A percentile compares a stretch with the other conserved stretches of the same genome.
These are phyloP conservation scores for Mortierella antarctica DNA, from an alignment of 192 early-diverging fungal genomes.

Conservation along the genomic window DNA sequence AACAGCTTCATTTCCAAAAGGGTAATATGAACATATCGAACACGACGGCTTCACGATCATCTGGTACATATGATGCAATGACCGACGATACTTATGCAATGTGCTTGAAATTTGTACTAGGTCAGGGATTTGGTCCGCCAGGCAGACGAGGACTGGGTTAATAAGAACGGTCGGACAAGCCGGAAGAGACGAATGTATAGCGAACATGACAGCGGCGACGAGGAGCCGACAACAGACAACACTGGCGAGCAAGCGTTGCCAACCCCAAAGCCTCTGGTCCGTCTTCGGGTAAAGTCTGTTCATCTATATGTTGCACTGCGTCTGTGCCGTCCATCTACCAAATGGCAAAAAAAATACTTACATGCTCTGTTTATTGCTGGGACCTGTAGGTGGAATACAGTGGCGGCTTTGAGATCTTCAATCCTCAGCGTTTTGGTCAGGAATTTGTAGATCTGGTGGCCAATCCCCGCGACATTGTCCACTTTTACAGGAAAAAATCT, in stretches of 20 bases:
- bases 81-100: background rate
- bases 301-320: background rate
- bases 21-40: slow-evolving; percentile 27
- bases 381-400: slow-evolving; percentile 80
- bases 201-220: slow-evolving; percentile 38
- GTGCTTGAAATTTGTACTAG: slow-evolving; percentile 9
- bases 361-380: too few relatives aligned
- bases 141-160: slow-evolving; percentile 72
- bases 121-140: slow-evolving; percentile 71
- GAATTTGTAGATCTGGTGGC: slow-evolving; percentile 84
- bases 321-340: background rate
- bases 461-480: slow-evolving; percentile 88
- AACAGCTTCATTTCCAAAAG: slow-evolving; percentile 65
- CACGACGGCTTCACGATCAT: too few relatives aligned
- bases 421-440: slow-evolving; percentile 88
- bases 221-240: slow-evolving; percentile 18
- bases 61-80: background rate
- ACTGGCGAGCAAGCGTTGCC: background rate
- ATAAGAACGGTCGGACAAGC: slow-evolving; percentile 45
- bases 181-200: slow-evolving; percentile 43
- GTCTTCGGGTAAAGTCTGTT: slow-evolving; percentile 62
- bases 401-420: slow-evolving; percentile 85
- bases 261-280: slow-evolving; percentile 72
- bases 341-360: background rate
- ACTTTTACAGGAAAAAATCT: slow-evolving; percentile 76